Evolutionary conservation across 139 green algal genomes (phyloP).

Genomic region (Micromonas pusilla): DNA sequence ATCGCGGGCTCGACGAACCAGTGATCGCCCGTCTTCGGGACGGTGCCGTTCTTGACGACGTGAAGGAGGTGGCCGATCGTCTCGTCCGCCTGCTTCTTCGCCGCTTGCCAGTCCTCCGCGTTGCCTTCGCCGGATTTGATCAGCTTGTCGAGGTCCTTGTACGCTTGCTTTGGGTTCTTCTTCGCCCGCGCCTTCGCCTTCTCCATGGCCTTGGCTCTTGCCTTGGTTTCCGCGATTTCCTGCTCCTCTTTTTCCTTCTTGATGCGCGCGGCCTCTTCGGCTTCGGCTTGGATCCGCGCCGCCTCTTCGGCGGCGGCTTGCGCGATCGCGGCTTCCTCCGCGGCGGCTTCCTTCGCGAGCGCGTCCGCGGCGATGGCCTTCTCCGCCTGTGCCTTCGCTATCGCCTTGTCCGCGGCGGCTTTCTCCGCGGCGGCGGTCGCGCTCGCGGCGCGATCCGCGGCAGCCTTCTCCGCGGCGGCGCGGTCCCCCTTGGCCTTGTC

Average conservation of each 20-base stretch:
- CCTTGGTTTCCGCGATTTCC: not conserved
- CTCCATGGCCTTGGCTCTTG: not conserved
- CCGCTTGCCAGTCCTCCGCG: not conserved
- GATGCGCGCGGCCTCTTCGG: not conserved
- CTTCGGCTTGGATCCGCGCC: not conserved
- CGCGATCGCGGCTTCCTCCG: not conserved
- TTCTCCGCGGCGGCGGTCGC: constrained; percentile 3
- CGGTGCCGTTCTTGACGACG: not conserved
- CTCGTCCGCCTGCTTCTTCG: not conserved
- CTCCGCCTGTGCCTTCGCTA: constrained; percentile 5
- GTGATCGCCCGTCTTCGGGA: constrained; percentile 36
- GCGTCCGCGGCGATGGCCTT: not conserved
- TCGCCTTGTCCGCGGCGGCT: constrained; percentile 2
- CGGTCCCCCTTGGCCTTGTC: not conserved
- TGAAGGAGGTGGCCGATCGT: not conserved
- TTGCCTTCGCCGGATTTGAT: not conserved
- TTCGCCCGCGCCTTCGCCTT: constrained; percentile 7
- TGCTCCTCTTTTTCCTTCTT: not conserved
- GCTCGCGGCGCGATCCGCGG: not conserved
- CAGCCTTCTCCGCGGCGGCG: not conserved
- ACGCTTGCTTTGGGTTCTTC: not conserved
- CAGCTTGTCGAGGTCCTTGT: constrained; percentile 1
- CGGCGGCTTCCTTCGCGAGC: not conserved
- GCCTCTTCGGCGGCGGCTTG: not conserved
- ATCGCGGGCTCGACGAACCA: constrained; percentile 66